These are phyloP conservation scores for Cryphonectria parasitica DNA, from an alignment of 2,329 filamentous ascomycete genomes.

Conservation along the genomic window DNA sequence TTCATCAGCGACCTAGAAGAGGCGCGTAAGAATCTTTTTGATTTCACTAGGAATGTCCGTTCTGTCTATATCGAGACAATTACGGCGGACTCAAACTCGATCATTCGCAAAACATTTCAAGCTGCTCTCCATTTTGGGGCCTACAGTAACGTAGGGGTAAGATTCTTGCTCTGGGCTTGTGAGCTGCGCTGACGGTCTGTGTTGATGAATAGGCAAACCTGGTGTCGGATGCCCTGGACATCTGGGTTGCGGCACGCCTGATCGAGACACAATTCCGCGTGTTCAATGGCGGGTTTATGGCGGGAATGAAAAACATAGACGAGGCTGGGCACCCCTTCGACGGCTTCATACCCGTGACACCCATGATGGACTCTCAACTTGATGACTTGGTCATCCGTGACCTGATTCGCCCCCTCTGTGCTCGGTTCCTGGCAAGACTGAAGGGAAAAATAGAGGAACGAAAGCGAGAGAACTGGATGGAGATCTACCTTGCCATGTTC, in stretches of 20 bases:
- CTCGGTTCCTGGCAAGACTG: neutral
- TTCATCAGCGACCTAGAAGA: neutral
- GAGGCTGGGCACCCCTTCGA: neutral
- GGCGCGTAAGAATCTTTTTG: neutral
- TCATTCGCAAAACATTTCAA: neutral
- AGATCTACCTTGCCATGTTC: neutral
- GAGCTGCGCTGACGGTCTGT: neutral
- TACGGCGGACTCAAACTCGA: neutral
- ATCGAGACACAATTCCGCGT: conserved; percentile 1
- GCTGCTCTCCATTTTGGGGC: neutral
- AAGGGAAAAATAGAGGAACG: neutral
- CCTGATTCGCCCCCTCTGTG: neutral
- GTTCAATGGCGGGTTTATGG: neutral
- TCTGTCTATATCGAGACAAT: neutral
- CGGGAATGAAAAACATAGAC: neutral
- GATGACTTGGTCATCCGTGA: conserved; percentile 2
- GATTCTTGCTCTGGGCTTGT: neutral
- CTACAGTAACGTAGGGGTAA: neutral
- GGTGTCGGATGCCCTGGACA: neutral
- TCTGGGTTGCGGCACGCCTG: neutral
- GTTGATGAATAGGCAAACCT: neutral
- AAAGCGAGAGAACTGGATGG: neutral
- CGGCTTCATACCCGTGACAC: neutral
- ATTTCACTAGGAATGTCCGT: neutral
- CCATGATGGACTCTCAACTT: neutral